A percentile compares a stretch with the other conserved stretches of the same genome.
Conservation (phyloP, 2,329 filamentous ascomycete species). For the Diplodia scrobiculata region DNA sequence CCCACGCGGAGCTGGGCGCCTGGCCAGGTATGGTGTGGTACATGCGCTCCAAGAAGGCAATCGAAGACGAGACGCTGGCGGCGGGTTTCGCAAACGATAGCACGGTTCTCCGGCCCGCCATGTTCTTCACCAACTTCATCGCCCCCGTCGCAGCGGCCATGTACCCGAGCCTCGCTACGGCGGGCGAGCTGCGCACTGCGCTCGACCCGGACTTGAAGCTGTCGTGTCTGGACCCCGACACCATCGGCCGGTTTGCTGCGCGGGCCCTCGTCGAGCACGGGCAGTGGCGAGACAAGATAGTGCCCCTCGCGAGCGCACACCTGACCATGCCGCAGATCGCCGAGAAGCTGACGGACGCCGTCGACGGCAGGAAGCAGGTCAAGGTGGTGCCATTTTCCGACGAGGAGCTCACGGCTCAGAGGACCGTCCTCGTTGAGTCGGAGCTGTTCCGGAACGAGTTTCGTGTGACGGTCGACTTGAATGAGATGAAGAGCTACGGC, state of each 20-base stretch:
- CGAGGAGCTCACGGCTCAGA: neutral
- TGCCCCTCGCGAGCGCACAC: neutral
- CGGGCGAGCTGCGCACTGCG: neutral
- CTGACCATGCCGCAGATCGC: neutral
- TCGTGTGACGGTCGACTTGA: neutral
- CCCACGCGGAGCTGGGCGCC: neutral
- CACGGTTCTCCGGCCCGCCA: constrained; percentile 12
- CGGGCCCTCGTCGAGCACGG: neutral
- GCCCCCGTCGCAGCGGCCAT: neutral
- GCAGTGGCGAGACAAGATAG: neutral
- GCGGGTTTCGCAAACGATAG: neutral
- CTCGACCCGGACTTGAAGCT: constrained; percentile 1
- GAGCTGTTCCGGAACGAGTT: constrained; percentile 8
- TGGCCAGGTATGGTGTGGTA: neutral
- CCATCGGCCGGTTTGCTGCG: constrained; percentile 10
- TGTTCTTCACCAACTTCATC: constrained; percentile 1
- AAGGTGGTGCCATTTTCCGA: neutral
- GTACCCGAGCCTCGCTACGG: neutral
- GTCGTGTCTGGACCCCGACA: constrained; percentile 2
- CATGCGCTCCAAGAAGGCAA: constrained; percentile 1
- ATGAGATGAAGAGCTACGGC: constrained; percentile 3
- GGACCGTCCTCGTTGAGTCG: neutral
- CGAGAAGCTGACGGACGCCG: constrained; percentile 2
- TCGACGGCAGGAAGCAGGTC: neutral
- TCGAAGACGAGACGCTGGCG: constrained; percentile 10